phyloP scores from a whole-genome alignment of 1,284 basidiomycete species.

The Lentinula novae-zelandiae region DNA sequence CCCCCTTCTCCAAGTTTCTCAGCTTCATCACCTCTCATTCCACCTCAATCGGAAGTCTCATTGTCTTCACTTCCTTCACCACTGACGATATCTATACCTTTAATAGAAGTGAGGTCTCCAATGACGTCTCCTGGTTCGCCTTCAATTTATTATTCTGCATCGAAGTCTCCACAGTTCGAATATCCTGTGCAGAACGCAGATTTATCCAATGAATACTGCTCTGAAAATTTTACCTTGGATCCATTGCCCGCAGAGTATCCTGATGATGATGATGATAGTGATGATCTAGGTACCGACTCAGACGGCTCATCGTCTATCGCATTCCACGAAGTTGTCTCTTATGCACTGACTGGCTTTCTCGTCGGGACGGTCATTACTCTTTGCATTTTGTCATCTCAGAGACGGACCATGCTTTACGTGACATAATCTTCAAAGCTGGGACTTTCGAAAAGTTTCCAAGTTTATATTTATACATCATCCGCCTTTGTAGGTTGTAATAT shows the following conservation, averaged over 20 bases:
- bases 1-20: conserved; percentile 6
- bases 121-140: background rate
- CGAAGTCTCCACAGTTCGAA: background rate
- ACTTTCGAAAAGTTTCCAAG: no score
- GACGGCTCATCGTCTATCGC: conserved; percentile 23
- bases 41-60: background rate
- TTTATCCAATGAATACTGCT: background rate
- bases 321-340: conserved; percentile 43
- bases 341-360: conserved; percentile 49
- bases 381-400: conserved; percentile 45
- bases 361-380: conserved; percentile 52
- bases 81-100: conserved; percentile 5
- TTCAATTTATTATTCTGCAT: conserved; percentile 9
- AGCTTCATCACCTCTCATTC: background rate
- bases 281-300: background rate
- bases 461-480: no score
- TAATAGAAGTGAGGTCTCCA: background rate
- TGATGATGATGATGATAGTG: background rate
- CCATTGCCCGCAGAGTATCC: background rate
- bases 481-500: no score
- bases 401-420: conserved; percentile 43
- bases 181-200: background rate
- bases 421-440: conserved; percentile 22
- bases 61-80: background rate
- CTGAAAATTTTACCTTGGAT: background rate